Conservation (phyloP, 2,329 filamentous ascomycete genomes). For the Fusarium cyanostomum region DNA sequence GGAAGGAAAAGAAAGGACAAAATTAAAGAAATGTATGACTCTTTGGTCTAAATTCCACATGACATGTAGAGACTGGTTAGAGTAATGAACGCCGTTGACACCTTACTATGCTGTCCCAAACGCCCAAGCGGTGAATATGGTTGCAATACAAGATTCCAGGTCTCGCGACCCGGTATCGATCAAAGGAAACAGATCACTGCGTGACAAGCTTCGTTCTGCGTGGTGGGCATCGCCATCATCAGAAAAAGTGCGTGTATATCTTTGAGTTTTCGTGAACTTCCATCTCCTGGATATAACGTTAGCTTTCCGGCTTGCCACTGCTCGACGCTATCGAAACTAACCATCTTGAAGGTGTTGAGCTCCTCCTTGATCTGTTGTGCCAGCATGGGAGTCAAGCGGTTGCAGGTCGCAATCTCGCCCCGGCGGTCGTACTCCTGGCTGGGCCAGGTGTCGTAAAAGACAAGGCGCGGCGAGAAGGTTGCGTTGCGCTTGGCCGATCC, state of each 20-base stretch:
- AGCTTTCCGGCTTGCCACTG: conserved; percentile 42
- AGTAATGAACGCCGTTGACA: conserved; percentile 63
- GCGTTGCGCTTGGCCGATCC: conserved; percentile 69
- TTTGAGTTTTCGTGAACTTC: conserved; percentile 99
- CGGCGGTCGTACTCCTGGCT: conserved; percentile 95
- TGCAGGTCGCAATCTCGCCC: conserved; percentile 97
- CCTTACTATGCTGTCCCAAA: conserved; percentile 68
- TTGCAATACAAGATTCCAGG: conserved; percentile 60
- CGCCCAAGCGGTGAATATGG: conserved; percentile 61
- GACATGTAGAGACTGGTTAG: conserved; percentile 50
- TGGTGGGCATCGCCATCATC: conserved; percentile 57
- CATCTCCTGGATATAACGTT: conserved; percentile 80
- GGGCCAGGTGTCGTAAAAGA: conserved; percentile 97
- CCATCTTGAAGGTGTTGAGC: conserved; percentile 99
- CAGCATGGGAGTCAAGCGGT: conserved; percentile 93
- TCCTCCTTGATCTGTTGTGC: conserved; percentile 99
- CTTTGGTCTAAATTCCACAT: conserved; percentile 49
- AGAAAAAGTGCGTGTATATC: conserved; percentile 99
- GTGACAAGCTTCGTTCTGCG: conserved; percentile 39
- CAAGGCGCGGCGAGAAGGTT: conserved; percentile 89
- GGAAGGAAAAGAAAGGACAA: conserved; percentile 34
- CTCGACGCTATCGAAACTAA: conserved; percentile 25
- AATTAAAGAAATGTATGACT: conserved; percentile 52
- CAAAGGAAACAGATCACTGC: conserved; percentile 42
- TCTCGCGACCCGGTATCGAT: conserved; percentile 36